These are phyloP conservation scores for Pleurotus citrinopileatus DNA, from an alignment of 768 basidiomycete genomes.

Conservation along the genomic window DNA sequence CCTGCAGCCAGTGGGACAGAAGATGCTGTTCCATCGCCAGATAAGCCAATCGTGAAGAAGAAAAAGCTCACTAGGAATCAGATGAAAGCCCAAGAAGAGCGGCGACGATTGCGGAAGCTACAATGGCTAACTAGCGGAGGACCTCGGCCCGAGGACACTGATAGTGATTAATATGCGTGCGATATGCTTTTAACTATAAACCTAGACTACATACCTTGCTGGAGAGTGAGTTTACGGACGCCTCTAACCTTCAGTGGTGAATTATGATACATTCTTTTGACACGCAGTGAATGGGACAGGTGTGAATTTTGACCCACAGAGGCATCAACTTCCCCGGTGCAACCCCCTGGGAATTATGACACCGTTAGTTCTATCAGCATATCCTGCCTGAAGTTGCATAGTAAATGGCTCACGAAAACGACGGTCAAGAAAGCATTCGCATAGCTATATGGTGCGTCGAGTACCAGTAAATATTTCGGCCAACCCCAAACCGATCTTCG, in stretches of 20 bases:
- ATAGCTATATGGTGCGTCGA: constrained; percentile 32
- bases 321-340: too few species aligned
- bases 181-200: not conserved
- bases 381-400: too few species aligned
- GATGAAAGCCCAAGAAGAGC: constrained; percentile 84
- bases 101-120: constrained; percentile 75
- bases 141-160: constrained; percentile 79
- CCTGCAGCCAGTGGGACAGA: constrained; percentile 81
- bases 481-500: not conserved
- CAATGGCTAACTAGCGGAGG: constrained; percentile 84
- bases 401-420: too few species aligned
- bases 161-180: constrained; percentile 55
- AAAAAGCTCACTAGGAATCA: constrained; percentile 92
- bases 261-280: too few species aligned
- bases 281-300: too few species aligned
- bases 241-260: too few species aligned
- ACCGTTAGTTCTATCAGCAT: too few species aligned
- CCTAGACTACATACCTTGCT: too few species aligned
- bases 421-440: constrained; percentile 13
- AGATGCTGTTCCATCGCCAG: constrained; percentile 27
- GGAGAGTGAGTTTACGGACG: too few species aligned
- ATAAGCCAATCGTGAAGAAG: constrained; percentile 58
- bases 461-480: not conserved
- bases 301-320: too few species aligned
- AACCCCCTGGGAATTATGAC: too few species aligned